A percentile compares a stretch with the other conserved stretches of the same genome.
phyloP scores from a whole-genome alignment of 2,329 filamentous ascomycete genomes.

The Xylaria polymorpha region DNA sequence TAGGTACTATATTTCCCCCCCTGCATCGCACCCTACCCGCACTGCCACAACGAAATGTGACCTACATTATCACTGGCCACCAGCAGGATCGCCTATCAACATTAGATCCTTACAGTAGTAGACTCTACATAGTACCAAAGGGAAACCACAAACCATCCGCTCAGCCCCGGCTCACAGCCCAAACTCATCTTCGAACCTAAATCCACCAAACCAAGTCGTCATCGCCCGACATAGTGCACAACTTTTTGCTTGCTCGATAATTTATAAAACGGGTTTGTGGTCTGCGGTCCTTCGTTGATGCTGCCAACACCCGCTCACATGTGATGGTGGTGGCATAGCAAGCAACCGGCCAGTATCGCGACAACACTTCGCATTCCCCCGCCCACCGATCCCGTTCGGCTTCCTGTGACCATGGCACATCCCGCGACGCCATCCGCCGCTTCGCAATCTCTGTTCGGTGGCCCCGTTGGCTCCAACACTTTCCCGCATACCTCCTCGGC shows the following conservation, averaged over 20 bases:
- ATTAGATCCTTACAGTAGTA: not conserved
- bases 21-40: not conserved
- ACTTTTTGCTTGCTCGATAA: not conserved
- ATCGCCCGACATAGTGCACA: conserved; percentile 1
- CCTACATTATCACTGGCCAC: not conserved
- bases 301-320: conserved; percentile 24
- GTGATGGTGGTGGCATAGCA: conserved; percentile 32
- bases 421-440: conserved; percentile 44
- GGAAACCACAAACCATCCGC: not conserved
- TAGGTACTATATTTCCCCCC: no score
- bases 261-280: conserved; percentile 5
- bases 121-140: no score
- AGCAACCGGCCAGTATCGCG: conserved; percentile 18
- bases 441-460: conserved; percentile 50
- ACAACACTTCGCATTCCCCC: conserved; percentile 11
- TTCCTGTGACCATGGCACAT: conserved; percentile 43
- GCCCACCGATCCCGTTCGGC: not conserved
- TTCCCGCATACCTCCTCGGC: conserved; percentile 45
- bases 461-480: conserved; percentile 41
- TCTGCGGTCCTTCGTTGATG: conserved; percentile 10
- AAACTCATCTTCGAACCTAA: conserved; percentile 17
- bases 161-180: not conserved
- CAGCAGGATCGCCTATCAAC: conserved; percentile 2
- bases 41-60: not conserved
- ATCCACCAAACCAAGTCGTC: conserved; percentile 4